Conservation (phyloP, 257 asterid species). For the Solanum commersonii region DNA sequence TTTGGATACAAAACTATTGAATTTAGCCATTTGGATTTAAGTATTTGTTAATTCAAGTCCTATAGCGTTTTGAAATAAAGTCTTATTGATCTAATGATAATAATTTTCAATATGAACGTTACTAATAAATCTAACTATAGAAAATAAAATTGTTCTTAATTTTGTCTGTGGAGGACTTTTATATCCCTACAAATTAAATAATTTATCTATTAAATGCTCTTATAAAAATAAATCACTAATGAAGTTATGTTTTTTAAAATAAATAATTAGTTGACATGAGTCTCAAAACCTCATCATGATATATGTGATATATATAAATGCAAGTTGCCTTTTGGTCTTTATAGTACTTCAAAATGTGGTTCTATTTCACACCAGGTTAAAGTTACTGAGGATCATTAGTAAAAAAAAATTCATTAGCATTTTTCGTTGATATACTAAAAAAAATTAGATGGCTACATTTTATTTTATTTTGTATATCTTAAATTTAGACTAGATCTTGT, state of each 20-base stretch:
- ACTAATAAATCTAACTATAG: too few relatives aligned
- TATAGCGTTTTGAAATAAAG: neutral
- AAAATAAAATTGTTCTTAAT: too few relatives aligned
- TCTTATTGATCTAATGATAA: neutral
- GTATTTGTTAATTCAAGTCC: neutral
- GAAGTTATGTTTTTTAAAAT: neutral
- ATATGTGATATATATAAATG: too few relatives aligned
- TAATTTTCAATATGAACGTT: neutral
- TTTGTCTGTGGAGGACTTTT: neutral
- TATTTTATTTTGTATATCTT: too few relatives aligned
- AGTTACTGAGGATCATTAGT: too few relatives aligned
- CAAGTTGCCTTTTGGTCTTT: neutral
- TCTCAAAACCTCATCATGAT: too few relatives aligned
- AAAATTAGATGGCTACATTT: neutral
- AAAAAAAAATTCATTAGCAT: too few relatives aligned
- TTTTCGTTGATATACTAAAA: neutral
- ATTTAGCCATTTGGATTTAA: neutral
- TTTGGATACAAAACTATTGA: neutral
- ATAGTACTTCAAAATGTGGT: too few relatives aligned
- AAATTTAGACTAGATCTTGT: too few relatives aligned
- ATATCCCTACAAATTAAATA: neutral
- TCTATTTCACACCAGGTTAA: neutral
- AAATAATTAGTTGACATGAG: neutral
- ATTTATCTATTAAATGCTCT: neutral
- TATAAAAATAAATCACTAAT: neutral